Evolutionary conservation across 2,329 filamentous ascomycete genomes (phyloP).

Genomic region (Orbilia oligospora): DNA sequence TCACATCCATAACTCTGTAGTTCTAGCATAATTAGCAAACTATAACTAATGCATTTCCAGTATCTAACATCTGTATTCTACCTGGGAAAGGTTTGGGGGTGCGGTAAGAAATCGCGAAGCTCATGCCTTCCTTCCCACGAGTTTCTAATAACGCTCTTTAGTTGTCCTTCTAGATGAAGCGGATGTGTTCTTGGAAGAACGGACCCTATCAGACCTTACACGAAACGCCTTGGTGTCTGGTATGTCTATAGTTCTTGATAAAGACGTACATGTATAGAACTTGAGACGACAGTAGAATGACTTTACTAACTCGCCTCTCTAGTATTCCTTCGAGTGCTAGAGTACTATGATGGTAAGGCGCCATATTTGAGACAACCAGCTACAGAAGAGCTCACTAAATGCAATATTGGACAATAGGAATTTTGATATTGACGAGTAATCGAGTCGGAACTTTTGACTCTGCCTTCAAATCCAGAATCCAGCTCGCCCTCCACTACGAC

Average conservation of each 20-base stretch:
- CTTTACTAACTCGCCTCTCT: conserved; percentile 63
- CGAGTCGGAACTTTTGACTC: conserved; percentile 64
- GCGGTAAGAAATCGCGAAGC: conserved; percentile 47
- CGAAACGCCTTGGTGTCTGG: conserved; percentile 74
- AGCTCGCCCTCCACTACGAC: conserved; percentile 61
- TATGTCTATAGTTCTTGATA: too few relatives aligned
- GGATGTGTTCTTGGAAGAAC: conserved; percentile 68
- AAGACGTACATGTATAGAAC: too few relatives aligned
- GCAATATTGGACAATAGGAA: conserved; percentile 61
- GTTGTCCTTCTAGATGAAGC: conserved; percentile 70
- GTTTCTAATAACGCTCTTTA: conserved; percentile 41
- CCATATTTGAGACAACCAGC: too few relatives aligned
- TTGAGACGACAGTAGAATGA: too few relatives aligned
- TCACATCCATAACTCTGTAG: too few relatives aligned
- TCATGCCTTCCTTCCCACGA: too few relatives aligned
- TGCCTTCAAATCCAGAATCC: conserved; percentile 64
- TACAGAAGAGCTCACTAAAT: background rate
- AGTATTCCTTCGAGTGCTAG: conserved; percentile 66
- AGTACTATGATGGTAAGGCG: conserved; percentile 65
- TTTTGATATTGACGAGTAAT: conserved; percentile 67
- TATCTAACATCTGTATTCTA: conserved; percentile 66
- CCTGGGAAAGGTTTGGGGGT: conserved; percentile 67
- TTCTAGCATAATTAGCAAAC: too few relatives aligned
- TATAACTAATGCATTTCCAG: background rate
- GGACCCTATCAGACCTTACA: conserved; percentile 65